phyloP scores from a whole-genome alignment of 2,329 filamentous ascomycete genomes.

The Botrytis pseudocinerea region DNA sequence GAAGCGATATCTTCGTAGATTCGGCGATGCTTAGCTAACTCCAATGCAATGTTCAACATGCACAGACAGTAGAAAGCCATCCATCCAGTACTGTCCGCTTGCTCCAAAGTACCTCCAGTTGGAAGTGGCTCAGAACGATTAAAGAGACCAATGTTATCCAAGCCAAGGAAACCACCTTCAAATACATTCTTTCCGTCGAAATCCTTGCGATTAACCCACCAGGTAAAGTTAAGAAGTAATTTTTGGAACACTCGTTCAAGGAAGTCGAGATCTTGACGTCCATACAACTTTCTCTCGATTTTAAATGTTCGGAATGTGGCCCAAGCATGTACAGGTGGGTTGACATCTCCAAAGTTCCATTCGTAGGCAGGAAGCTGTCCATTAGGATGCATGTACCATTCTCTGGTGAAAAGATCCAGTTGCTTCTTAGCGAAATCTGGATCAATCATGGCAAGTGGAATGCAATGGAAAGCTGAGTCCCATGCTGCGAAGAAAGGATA shows the following conservation, averaged over 20 bases:
- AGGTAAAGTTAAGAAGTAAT: conserved; percentile 92
- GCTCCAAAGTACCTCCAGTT: conserved; percentile 89
- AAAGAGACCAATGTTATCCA: conserved; percentile 97
- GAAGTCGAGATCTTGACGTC: conserved; percentile 91
- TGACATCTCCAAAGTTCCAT: conserved; percentile 98
- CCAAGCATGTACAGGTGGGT: conserved; percentile 96
- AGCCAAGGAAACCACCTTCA: conserved; percentile 89
- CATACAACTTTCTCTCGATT: conserved; percentile 96
- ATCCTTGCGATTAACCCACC: conserved; percentile 99
- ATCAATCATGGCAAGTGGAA: conserved; percentile 94
- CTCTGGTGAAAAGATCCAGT: conserved; percentile 89
- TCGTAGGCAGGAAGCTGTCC: conserved; percentile 90
- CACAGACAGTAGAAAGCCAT: conserved; percentile 97
- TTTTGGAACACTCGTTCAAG: conserved; percentile 97
- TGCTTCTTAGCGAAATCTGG: conserved; percentile 98
- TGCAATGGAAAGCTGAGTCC: conserved; percentile 97
- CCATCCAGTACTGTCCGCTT: conserved; percentile 97
- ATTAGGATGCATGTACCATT: conserved; percentile 99
- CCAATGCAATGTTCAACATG: conserved; percentile 96
- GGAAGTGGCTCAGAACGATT: conserved; percentile 94
- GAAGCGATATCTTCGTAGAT: conserved; percentile 97
- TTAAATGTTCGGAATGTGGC: conserved; percentile 95
- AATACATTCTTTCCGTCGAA: conserved; percentile 95
- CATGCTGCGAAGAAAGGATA: conserved; percentile 98
- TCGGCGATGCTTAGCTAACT: conserved; percentile 90